Conservation (phyloP, 768 basidiomycete genomes). For the Rhodotorula diobovata region DNA sequence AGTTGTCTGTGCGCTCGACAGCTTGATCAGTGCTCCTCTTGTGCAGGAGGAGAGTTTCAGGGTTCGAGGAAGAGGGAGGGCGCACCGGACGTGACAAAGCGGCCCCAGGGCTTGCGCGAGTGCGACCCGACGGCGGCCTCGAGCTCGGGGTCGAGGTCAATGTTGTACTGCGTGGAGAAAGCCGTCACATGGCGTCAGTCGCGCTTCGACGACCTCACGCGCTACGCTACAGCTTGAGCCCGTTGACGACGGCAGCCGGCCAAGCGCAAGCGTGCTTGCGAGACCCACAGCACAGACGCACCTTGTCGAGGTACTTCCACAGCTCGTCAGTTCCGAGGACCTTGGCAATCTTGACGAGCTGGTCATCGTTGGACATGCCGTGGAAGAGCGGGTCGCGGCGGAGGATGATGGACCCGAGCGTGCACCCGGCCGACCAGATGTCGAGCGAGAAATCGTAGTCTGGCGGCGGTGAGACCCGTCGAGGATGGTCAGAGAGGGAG, state of each 20-base stretch:
- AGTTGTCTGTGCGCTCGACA: neutral
- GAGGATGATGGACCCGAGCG: constrained; percentile 99
- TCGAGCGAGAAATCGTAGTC: constrained; percentile 39
- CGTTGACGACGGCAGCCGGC: too few species aligned
- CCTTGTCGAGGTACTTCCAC: constrained; percentile 81
- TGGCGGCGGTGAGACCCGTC: too few species aligned
- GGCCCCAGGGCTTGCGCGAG: constrained; percentile 82
- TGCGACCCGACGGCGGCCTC: constrained; percentile 73
- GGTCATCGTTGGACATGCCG: constrained; percentile 66
- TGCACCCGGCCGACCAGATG: constrained; percentile 96
- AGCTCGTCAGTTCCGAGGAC: constrained; percentile 94
- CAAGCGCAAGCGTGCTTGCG: too few species aligned
- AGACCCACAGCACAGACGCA: neutral
- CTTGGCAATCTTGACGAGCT: constrained; percentile 95
- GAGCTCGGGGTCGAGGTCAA: constrained; percentile 90
- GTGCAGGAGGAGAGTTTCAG: neutral
- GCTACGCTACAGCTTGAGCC: too few species aligned
- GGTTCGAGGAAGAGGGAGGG: constrained; percentile 61
- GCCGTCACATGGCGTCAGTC: neutral
- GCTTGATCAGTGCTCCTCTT: neutral
- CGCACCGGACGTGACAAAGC: constrained; percentile 81
- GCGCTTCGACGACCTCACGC: too few species aligned
- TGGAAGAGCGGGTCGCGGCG: constrained; percentile 99
- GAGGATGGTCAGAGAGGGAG: too few species aligned
- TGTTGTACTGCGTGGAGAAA: constrained; percentile 59